Percentiles rank a stretch among this genome's conserved stretches.
These are phyloP conservation scores for Talaromyces piceae DNA, from an alignment of 2,329 filamentous ascomycete genomes.

Conservation along the genomic window DNA sequence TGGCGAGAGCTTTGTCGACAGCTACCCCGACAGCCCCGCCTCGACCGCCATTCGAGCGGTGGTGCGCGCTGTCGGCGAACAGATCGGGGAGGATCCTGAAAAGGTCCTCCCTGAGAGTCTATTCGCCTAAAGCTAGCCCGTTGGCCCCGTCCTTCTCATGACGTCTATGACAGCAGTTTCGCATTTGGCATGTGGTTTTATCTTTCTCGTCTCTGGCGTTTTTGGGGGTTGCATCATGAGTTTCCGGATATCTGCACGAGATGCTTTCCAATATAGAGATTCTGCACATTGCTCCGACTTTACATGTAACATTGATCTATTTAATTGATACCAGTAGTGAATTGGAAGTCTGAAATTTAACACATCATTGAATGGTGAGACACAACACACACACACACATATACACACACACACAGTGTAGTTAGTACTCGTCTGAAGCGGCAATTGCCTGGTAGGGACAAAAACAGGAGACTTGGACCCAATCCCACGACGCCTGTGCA, in stretches of 20 bases:
- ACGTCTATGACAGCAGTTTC: neutral
- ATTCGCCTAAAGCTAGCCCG: neutral
- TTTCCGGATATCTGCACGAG: neutral
- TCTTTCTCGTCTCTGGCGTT: neutral
- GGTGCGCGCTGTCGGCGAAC: constrained; percentile 61
- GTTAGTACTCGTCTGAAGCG: neutral
- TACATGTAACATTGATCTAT: neutral
- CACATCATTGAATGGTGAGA: neutral
- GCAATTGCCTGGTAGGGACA: neutral
- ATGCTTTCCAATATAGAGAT: neutral
- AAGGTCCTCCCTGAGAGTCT: constrained; percentile 33
- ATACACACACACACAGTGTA: no score
- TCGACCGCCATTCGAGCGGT: constrained; percentile 74
- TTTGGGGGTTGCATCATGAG: neutral
- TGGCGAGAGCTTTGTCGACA: constrained; percentile 94
- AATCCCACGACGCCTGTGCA: no score
- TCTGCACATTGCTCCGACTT: neutral
- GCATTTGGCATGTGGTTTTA: neutral
- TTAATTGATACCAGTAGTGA: neutral
- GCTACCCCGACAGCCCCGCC: constrained; percentile 86
- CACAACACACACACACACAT: no score
- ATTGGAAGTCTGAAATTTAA: neutral
- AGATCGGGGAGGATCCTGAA: constrained; percentile 57
- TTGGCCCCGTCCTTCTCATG: neutral
- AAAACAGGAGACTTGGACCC: no score